Conservation (phyloP, 805 yeast genomes). For the Yarrowia hollandica region DNA sequence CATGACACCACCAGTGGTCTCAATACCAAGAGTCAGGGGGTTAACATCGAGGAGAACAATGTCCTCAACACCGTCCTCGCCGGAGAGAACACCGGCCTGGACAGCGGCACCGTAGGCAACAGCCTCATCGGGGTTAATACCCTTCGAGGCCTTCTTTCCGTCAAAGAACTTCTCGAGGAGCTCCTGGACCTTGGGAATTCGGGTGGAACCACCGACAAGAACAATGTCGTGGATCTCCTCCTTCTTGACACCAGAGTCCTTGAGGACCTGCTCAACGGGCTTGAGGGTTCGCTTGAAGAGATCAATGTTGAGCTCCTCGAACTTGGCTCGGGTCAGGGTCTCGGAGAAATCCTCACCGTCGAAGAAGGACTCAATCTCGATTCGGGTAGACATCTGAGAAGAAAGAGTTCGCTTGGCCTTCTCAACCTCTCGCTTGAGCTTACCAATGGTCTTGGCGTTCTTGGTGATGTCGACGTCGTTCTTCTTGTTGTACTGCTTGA, state of each 20-base stretch:
- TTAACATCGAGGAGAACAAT: constrained; percentile 89
- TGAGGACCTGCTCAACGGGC: constrained; percentile 94
- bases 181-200: constrained; percentile 98
- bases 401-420: constrained; percentile 97
- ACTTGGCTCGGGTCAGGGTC: constrained; percentile 94
- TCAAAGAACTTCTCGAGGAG: constrained; percentile 84
- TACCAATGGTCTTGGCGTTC: constrained; percentile 84
- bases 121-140: constrained; percentile 99
- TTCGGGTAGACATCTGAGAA: constrained; percentile 91
- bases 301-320: constrained; percentile 92
- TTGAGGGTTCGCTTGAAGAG: constrained; percentile 91
- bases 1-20: constrained; percentile 97
- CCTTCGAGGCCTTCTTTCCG: constrained; percentile 95
- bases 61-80: constrained; percentile 91
- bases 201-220: constrained; percentile 97
- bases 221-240: constrained; percentile 91
- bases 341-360: constrained; percentile 96
- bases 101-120: constrained; percentile 99
- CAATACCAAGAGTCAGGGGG: constrained; percentile 92
- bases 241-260: constrained; percentile 87
- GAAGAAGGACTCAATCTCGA: constrained; percentile 91
- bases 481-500: constrained; percentile 86
- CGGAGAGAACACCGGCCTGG: constrained; percentile 96
- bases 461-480: constrained; percentile 77
- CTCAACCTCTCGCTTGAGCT: constrained; percentile 96